These are phyloP conservation scores for Penicillium goetzii DNA, from an alignment of 495 filamentous ascomycete species.

Conservation along the genomic window DNA sequence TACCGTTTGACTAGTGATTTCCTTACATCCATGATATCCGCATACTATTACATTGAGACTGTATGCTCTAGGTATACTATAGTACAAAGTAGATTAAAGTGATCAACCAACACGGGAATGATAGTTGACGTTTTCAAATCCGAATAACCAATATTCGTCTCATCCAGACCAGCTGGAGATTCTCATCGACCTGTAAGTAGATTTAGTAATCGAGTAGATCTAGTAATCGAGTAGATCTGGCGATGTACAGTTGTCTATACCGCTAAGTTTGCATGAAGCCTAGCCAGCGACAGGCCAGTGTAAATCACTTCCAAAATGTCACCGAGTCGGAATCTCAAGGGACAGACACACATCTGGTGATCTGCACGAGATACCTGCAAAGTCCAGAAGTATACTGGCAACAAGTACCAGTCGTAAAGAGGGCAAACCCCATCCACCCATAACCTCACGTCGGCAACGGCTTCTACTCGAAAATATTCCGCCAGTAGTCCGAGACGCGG, in stretches of 20 bases:
- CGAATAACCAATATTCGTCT: neutral
- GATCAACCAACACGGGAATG: neutral
- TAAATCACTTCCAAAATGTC: neutral
- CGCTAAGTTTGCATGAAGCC: neutral
- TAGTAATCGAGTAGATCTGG: neutral
- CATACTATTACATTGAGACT: neutral
- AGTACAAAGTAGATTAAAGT: neutral
- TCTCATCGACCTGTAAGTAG: neutral
- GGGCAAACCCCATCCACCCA: neutral
- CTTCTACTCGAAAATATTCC: slow-evolving; percentile 23
- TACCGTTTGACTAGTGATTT: neutral
- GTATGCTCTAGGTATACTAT: neutral
- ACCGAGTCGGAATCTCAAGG: neutral
- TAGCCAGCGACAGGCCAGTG: neutral
- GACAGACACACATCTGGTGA: neutral
- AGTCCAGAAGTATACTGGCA: neutral
- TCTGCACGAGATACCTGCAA: neutral
- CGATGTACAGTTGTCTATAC: neutral
- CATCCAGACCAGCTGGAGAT: neutral
- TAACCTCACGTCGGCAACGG: slow-evolving; percentile 4
- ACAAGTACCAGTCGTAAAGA: neutral
- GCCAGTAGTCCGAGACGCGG: slow-evolving; percentile 30
- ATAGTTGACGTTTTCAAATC: neutral
- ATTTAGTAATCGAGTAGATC: neutral
- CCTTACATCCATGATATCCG: neutral